A percentile compares a stretch with the other conserved stretches of the same genome.
Evolutionary conservation across 208 protist genomes (phyloP).

Genomic region (Phytomonas francai): DNA sequence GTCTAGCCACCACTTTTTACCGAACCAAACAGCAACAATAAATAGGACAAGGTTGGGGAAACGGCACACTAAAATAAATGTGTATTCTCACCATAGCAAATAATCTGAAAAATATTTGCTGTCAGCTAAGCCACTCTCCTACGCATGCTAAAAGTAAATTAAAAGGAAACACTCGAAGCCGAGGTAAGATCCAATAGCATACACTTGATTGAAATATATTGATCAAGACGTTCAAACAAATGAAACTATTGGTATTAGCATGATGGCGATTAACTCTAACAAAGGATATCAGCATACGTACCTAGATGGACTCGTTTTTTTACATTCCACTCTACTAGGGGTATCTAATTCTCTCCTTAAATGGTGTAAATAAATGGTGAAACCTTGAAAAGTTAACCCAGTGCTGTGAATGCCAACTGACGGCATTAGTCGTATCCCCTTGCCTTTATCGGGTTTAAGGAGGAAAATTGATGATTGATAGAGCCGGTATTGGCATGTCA

Average conservation of each 20-base stretch:
- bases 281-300: too few relatives aligned
- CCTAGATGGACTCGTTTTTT: too few relatives aligned
- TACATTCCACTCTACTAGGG: too few relatives aligned
- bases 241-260: too few relatives aligned
- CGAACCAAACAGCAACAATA: not conserved
- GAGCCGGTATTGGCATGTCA: not conserved
- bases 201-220: too few relatives aligned
- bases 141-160: not conserved
- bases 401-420: too few relatives aligned
- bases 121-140: not conserved
- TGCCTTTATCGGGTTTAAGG: not conserved
- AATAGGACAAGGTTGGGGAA: not conserved
- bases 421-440: not conserved
- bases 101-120: not conserved
- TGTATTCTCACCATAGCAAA: not conserved
- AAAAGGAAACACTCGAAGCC: not conserved
- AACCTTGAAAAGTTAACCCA: too few relatives aligned
- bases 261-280: too few relatives aligned
- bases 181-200: too few relatives aligned
- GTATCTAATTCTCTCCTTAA: too few relatives aligned
- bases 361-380: too few relatives aligned
- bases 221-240: too few relatives aligned
- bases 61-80: not conserved
- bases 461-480: not conserved
- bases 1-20: not conserved